Conservation (phyloP, 2,329 filamentous ascomycete species). For the Didymella pinodella region DNA sequence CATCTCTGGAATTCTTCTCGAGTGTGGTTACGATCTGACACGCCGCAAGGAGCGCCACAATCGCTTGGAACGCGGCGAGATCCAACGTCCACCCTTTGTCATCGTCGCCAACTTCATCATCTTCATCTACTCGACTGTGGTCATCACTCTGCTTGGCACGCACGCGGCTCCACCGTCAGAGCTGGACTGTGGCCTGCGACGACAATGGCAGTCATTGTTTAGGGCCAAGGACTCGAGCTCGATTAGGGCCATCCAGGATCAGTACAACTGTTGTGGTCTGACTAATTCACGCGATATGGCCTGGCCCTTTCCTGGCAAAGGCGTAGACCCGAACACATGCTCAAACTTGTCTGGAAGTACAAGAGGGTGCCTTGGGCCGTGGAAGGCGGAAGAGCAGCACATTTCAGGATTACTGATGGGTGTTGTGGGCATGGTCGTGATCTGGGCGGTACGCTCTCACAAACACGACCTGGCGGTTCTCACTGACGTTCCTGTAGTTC, state of each 20-base stretch:
- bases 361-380: slow-evolving; percentile 61
- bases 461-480: not conserved
- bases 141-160: slow-evolving; percentile 57
- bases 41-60: slow-evolving; percentile 42
- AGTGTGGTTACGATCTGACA: slow-evolving; percentile 49
- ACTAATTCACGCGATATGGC: slow-evolving; percentile 65
- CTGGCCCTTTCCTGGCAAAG: slow-evolving; percentile 65
- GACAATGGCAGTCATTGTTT: slow-evolving; percentile 65
- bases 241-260: slow-evolving; percentile 70
- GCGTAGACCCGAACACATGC: slow-evolving; percentile 53
- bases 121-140: slow-evolving; percentile 53
- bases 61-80: slow-evolving; percentile 44
- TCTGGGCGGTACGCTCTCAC: slow-evolving; percentile 33
- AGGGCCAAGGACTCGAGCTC: slow-evolving; percentile 57
- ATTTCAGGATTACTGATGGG: slow-evolving; percentile 64
- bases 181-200: slow-evolving; percentile 64
- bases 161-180: slow-evolving; percentile 51
- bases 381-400: slow-evolving; percentile 64
- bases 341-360: slow-evolving; percentile 56
- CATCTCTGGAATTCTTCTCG: slow-evolving; percentile 54
- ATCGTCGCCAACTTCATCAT: slow-evolving; percentile 51
- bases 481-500: slow-evolving; percentile 30
- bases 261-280: slow-evolving; percentile 72
- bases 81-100: slow-evolving; percentile 45
- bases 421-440: slow-evolving; percentile 51